Conservation (phyloP, 192 early-diverging fungal genomes). For the Coemansia sp. region DNA sequence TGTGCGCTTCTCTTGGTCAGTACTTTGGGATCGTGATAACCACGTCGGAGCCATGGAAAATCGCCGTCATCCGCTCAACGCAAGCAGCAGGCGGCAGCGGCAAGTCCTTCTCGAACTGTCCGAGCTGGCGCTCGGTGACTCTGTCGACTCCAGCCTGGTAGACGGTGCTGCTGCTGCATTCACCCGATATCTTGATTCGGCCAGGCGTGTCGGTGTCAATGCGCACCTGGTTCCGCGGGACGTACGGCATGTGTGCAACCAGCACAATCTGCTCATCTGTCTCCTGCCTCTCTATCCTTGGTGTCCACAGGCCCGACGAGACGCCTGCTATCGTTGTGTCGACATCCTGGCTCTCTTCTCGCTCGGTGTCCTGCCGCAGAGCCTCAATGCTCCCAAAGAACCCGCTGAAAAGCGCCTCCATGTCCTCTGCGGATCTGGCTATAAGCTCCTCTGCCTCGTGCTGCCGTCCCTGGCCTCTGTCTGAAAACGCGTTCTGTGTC, state of each 20-base stretch:
- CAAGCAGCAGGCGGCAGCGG: slow-evolving; percentile 37
- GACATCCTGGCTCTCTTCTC: slow-evolving; percentile 18
- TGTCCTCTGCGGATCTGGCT: slow-evolving; percentile 38
- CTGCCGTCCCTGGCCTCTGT: background rate
- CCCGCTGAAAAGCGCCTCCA: slow-evolving; percentile 44
- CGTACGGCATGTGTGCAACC: slow-evolving; percentile 31
- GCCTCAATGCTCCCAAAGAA: slow-evolving; percentile 53
- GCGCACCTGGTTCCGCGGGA: slow-evolving; percentile 41
- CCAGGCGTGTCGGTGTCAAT: slow-evolving; percentile 39
- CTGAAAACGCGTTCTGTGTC: background rate
- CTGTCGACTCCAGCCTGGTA: slow-evolving; percentile 35
- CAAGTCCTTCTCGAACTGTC: slow-evolving; percentile 55
- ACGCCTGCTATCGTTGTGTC: slow-evolving; percentile 39
- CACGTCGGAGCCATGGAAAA: slow-evolving; percentile 18
- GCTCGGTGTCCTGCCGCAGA: slow-evolving; percentile 24
- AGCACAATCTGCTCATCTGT: slow-evolving; percentile 20
- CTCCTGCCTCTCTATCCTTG: slow-evolving; percentile 35
- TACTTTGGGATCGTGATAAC: slow-evolving; percentile 35
- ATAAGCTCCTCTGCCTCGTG: slow-evolving; percentile 7
- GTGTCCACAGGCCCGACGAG: slow-evolving; percentile 45
- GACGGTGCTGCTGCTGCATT: slow-evolving; percentile 34
- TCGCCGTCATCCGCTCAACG: slow-evolving; percentile 35
- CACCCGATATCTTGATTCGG: slow-evolving; percentile 45
- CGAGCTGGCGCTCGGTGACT: slow-evolving; percentile 49
- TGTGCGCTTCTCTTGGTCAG: background rate